A percentile compares a stretch with the other conserved stretches of the same genome.
phyloP scores from a whole-genome alignment of 352 stramenopile genomes.

The Pythium scleroteichum region DNA sequence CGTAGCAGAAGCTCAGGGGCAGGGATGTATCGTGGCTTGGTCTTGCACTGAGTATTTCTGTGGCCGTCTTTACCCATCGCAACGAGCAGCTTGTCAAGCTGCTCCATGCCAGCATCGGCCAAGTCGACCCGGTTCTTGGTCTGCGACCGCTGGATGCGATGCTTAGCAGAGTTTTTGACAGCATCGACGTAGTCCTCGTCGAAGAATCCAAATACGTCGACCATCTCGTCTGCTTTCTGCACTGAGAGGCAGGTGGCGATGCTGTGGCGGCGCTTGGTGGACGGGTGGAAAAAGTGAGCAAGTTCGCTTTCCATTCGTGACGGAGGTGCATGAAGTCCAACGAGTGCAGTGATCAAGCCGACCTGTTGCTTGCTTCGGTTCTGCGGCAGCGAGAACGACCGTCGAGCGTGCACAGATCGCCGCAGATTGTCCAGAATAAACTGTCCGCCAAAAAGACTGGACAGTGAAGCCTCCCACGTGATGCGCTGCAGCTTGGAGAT shows the following conservation, averaged over 20 bases:
- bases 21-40: constrained; percentile 71
- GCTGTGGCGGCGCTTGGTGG: constrained; percentile 34
- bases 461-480: constrained; percentile 71
- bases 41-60: constrained; percentile 68
- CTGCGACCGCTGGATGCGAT: constrained; percentile 55
- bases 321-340: constrained; percentile 15
- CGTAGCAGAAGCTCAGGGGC: constrained; percentile 66
- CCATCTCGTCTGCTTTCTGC: constrained; percentile 5
- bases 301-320: constrained; percentile 40
- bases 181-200: constrained; percentile 59
- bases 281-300: constrained; percentile 46
- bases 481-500: constrained; percentile 69
- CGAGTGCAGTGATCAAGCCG: constrained; percentile 15
- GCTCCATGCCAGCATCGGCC: constrained; percentile 65
- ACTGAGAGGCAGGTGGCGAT: constrained; percentile 13
- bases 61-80: constrained; percentile 66
- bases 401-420: constrained; percentile 16
- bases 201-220: constrained; percentile 62
- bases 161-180: constrained; percentile 62
- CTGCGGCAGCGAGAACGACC: constrained; percentile 7
- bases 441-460: constrained; percentile 64
- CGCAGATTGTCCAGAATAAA: constrained; percentile 52
- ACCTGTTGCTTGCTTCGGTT: constrained; percentile 11
- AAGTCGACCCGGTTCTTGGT: constrained; percentile 71
- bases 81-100: constrained; percentile 70